Evolutionary conservation across 202 grass and related monocot species (phyloP).

Genomic region (Sporobolus alterniflorus): DNA sequence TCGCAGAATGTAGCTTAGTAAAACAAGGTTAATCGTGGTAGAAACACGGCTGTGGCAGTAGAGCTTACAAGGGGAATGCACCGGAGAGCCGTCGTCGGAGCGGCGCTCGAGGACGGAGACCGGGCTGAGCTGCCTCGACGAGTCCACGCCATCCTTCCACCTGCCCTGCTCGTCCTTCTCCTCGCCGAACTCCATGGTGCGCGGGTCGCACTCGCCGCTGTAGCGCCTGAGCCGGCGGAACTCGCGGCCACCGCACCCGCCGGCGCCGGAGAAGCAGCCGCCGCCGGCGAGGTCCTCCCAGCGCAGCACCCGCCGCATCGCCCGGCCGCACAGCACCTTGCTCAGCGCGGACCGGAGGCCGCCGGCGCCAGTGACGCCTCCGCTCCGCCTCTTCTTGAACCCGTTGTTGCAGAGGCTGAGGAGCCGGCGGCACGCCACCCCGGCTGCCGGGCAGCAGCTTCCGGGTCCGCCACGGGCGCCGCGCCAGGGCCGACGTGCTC

Average conservation of each 20-base stretch:
- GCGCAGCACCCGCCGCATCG: slow-evolving; percentile 51
- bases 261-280: slow-evolving; percentile 38
- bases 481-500: slow-evolving; percentile 27
- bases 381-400: slow-evolving; percentile 46
- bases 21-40: neutral
- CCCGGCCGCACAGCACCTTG: slow-evolving; percentile 55
- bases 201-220: slow-evolving; percentile 39
- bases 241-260: slow-evolving; percentile 24
- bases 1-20: too few relatives aligned
- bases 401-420: slow-evolving; percentile 58
- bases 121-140: slow-evolving; percentile 82
- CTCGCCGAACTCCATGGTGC: slow-evolving; percentile 21
- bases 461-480: neutral
- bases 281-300: slow-evolving; percentile 44
- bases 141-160: slow-evolving; percentile 52
- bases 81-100: slow-evolving; percentile 43
- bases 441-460: slow-evolving; percentile 50
- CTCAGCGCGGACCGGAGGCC: slow-evolving; percentile 46
- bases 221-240: slow-evolving; percentile 55
- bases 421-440: slow-evolving; percentile 47
- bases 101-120: slow-evolving; percentile 82
- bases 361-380: neutral
- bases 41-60: neutral
- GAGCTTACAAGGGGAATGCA: slow-evolving; percentile 53
- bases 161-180: slow-evolving; percentile 22